A percentile compares a stretch with the other conserved stretches of the same genome.
Conservation (phyloP, 106 monocot species). For the Acanthochlamys bracteata region DNA sequence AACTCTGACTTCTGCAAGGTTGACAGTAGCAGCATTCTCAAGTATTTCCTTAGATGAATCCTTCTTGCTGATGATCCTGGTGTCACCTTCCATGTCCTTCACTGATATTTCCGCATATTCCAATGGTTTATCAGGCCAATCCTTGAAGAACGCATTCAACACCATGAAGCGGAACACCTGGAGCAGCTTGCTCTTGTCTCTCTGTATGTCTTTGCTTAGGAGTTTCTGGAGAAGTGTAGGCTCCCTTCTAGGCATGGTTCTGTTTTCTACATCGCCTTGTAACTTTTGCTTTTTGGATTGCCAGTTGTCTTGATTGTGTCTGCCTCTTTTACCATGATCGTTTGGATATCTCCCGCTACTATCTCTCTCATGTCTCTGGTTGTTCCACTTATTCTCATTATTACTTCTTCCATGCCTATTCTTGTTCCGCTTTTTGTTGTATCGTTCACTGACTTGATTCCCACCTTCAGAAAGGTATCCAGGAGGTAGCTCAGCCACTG, state of each 20-base stretch:
- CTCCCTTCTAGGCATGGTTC: conserved; percentile 18
- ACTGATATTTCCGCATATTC: conserved; percentile 38
- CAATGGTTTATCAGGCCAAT: conserved; percentile 38
- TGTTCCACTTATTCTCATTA: neutral
- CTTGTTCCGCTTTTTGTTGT: no score
- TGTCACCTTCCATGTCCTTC: conserved; percentile 13
- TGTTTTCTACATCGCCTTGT: neutral
- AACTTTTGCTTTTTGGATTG: conserved; percentile 32
- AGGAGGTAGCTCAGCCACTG: conserved; percentile 76
- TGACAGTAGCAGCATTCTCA: neutral
- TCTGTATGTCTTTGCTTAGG: conserved; percentile 57
- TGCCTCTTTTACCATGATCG: conserved; percentile 31
- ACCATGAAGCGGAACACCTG: conserved; percentile 79
- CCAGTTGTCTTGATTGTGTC: conserved; percentile 18
- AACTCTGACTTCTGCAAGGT: neutral
- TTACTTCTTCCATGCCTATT: no score
- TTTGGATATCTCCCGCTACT: conserved; percentile 4
- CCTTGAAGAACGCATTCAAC: conserved; percentile 70
- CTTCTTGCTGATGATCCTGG: neutral
- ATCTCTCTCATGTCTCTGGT: conserved; percentile 1
- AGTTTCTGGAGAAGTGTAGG: conserved; percentile 82
- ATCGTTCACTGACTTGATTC: conserved; percentile 7
- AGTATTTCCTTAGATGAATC: neutral
- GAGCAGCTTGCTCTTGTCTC: conserved; percentile 56
- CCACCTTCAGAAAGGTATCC: conserved; percentile 48